Base-by-base conservation (phyloP, 805 yeast species). In the Wickerhamiella azyma region DNA sequence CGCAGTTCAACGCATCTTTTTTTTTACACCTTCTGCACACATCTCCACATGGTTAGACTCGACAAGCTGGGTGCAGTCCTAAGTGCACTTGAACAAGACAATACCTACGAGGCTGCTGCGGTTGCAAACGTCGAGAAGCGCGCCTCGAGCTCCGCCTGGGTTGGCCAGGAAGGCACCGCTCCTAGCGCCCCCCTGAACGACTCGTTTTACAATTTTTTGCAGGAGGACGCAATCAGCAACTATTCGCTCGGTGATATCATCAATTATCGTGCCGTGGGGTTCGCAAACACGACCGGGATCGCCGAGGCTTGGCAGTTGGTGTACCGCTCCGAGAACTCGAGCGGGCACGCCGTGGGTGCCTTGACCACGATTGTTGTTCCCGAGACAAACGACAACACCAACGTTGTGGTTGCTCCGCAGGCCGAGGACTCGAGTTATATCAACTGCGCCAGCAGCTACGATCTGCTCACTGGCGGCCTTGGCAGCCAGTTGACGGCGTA, bases 401-500 rank as follows among this genome's bases (percentile, higher is more conserved):
- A 46, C 24, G 28, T 55, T 5, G 46, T 56, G 2, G 53, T 53
- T 3, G 51, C 43, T 45, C 57, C 53, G 45, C 13, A 45, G 24
- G 45, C 55, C 2, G 58, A 56, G 44, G 60, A 55, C 32, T 43
- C 58, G 13, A 30, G 49, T 14, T 39, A 13, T 41, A 26, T 52
- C 13, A 49, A 52, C 41, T 56, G 60, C 39, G 46, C 56, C 11
- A 54, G 58, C 3, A 46, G 52, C 13, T 55, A 54, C 46, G 46
- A 50, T 24, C 33, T 55, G 17, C 45, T 53, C 26, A 33, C 43
- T 19, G n/a, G 26, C 9, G 48, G 44, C 11, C 17, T 48, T 4
- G 50, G 51, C 13, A 47, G 30, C 29, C 40, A 29, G 8, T 37
- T 52, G 37, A 38, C 52, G 42, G 13, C 17, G 18, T 36, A 50